Conservation (phyloP, 192 early-diverging fungal genomes). For the Phlyctochytrium arcticum region DNA sequence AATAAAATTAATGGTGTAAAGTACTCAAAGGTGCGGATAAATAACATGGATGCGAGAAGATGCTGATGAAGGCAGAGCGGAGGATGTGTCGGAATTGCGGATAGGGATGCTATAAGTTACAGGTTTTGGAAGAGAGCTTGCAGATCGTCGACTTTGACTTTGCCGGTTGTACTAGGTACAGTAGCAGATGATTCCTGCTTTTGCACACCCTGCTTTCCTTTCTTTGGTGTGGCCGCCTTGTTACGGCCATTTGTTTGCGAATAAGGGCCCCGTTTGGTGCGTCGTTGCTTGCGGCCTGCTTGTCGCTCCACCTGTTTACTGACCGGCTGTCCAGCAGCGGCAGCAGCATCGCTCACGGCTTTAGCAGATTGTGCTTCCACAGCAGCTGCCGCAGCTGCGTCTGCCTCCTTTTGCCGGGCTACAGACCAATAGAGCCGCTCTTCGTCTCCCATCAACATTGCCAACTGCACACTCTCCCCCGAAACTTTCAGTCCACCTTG, state of each 20-base stretch:
- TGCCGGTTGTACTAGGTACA: neutral
- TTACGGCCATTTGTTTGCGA: neutral
- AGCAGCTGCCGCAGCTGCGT: neutral
- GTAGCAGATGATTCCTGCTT: neutral
- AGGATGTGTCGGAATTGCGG: no score
- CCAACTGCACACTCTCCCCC: conserved; percentile 1
- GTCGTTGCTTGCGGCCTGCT: conserved; percentile 1
- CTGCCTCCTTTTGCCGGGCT: neutral
- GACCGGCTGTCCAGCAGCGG: no score
- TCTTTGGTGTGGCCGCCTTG: neutral
- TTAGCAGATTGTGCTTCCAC: neutral
- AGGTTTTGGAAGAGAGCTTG: conserved; percentile 5
- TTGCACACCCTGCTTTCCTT: neutral
- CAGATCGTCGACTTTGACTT: conserved; percentile 22
- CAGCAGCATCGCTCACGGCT: neutral
- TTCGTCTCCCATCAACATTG: conserved; percentile 12
- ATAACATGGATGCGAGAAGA: no score
- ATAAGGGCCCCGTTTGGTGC: neutral
- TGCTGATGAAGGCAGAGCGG: no score
- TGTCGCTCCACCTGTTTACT: neutral
- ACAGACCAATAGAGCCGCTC: conserved; percentile 24
- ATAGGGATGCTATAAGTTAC: no score
- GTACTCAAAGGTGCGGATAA: no score
- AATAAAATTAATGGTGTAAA: no score
- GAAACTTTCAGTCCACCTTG: conserved; percentile 7